Evolutionary conservation across 352 stramenopile species (phyloP), one percentile per base, ranked within the genome.

Genomic region (Phytophthora chlamydospora): DNA sequence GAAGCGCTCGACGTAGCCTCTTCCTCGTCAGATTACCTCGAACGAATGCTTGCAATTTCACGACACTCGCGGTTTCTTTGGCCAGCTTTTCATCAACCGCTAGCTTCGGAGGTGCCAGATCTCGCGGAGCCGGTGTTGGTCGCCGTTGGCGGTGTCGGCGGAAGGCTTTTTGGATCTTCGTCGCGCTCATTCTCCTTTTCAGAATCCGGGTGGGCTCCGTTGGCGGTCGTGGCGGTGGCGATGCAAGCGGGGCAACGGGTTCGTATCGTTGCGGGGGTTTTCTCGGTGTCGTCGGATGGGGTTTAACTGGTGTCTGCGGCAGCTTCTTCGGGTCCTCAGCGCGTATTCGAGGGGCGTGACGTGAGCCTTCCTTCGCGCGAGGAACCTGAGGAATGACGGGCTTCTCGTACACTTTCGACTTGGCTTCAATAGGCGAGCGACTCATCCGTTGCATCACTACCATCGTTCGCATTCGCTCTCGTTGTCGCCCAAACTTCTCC

Each of bases 11-110:
- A 10, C 56, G 60, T 6, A 81, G 52, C 21, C 50, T 58, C 35
- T 76, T 83, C 4, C 76, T 51, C 1, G 61, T 69, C 24, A 85
- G 66, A 29, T 56, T 66, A 1, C 72, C 79, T 8, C 79, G 58
- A 13, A 88, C 19, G n/a, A 88, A 77, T 6, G 79, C 78, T 48
- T 88, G 79, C 8, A 88, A 32, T 42, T 81, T 79, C 31, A 86
- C 59, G 13, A 73, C 70, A 39, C 79, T 80, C 11, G 58, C 52
- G 5, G 69, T 33, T 10, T 64, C 61, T 29, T 78, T 68, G 38
- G 43, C 38, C 10, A 72, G 19, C 24, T 74, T 66, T 32, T 40
- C 44, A 35, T 31, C 11, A 27, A 21, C 17, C 0, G 41, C 29
- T 4, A 17, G 44, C 46, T 31, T 75, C 46, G 2, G 55, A 32